These are phyloP conservation scores for Adiantum capillusveneris DNA, from an alignment of 75 land plant genomes.

Conservation along the genomic window DNA sequence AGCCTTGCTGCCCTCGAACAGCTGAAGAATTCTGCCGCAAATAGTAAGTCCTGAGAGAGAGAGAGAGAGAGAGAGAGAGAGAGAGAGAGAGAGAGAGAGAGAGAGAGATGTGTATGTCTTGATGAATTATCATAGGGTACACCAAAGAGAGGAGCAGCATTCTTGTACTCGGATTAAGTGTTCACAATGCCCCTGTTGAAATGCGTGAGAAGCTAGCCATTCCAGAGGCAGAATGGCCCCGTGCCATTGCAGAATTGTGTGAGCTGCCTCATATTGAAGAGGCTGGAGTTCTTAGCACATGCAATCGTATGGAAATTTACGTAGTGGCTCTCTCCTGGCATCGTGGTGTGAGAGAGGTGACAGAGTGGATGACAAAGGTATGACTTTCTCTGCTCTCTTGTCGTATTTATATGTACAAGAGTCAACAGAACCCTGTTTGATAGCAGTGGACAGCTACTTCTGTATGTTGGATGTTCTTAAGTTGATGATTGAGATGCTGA, in stretches of 20 bases:
- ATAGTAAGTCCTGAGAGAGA: slow-evolving; percentile 36
- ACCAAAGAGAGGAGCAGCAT: slow-evolving; percentile 84
- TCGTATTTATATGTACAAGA: no score
- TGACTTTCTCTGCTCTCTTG: no score
- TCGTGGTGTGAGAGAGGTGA: slow-evolving; percentile 76
- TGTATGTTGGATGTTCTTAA: no score
- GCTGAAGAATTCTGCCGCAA: slow-evolving; percentile 58
- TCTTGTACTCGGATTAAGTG: slow-evolving; percentile 69
- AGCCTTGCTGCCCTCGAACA: slow-evolving; percentile 60
- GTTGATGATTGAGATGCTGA: no score
- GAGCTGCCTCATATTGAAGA: slow-evolving; percentile 76
- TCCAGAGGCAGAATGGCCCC: slow-evolving; percentile 94
- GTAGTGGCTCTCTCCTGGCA: slow-evolving; percentile 86
- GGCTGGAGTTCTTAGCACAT: slow-evolving; percentile 86
- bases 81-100: not conserved
- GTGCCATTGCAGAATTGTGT: slow-evolving; percentile 76
- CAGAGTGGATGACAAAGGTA: slow-evolving; percentile 96
- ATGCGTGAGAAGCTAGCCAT: slow-evolving; percentile 87
- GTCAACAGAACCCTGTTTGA: no score
- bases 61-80: not conserved
- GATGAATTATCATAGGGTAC: slow-evolving; percentile 37
- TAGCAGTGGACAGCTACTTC: no score
- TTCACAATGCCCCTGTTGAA: slow-evolving; percentile 78
- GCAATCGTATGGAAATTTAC: slow-evolving; percentile 87
- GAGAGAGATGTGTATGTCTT: not conserved